A percentile compares a stretch with the other conserved stretches of the same genome.
Conservation (phyloP, 306 rosid genomes). For the Citrullus colocynthis region DNA sequence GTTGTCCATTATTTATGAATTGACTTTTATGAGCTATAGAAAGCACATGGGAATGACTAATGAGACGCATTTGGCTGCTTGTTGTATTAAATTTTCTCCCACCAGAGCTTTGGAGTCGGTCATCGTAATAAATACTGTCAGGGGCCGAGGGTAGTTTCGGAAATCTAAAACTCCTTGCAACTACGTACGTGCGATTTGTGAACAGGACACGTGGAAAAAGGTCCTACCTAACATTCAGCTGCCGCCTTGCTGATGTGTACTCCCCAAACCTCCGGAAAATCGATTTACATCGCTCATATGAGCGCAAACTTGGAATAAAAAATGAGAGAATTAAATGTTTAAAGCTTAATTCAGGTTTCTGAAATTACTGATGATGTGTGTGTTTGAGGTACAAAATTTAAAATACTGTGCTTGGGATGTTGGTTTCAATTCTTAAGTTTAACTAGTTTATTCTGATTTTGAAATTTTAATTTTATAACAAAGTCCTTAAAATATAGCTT, state of each 20-base stretch:
- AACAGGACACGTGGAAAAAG: not conserved
- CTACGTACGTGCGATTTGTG: not conserved
- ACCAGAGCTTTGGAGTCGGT: not conserved
- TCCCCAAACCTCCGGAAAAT: not conserved
- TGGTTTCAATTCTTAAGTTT: too few species aligned
- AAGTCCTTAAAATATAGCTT: too few species aligned
- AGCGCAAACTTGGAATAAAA: too few species aligned
- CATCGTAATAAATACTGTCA: not conserved
- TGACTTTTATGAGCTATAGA: not conserved
- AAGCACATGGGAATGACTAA: not conserved
- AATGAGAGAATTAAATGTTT: too few species aligned
- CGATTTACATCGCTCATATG: too few species aligned
- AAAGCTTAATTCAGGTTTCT: too few species aligned
- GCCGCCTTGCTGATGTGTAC: not conserved
- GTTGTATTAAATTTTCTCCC: not conserved
- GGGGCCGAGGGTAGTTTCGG: not conserved
- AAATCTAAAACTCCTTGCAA: not conserved
- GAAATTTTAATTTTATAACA: too few species aligned
- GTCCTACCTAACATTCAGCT: not conserved
- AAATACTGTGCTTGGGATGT: too few species aligned
- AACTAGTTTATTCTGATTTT: too few species aligned
- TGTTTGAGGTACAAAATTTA: too few species aligned
- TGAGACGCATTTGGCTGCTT: not conserved
- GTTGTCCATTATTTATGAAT: not conserved
- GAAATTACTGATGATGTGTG: too few species aligned